Percentiles rank a stretch among this genome's conserved stretches.
Evolutionary conservation across 2,329 filamentous ascomycete species (phyloP).

Genomic region (Exophiala dermatitidis): DNA sequence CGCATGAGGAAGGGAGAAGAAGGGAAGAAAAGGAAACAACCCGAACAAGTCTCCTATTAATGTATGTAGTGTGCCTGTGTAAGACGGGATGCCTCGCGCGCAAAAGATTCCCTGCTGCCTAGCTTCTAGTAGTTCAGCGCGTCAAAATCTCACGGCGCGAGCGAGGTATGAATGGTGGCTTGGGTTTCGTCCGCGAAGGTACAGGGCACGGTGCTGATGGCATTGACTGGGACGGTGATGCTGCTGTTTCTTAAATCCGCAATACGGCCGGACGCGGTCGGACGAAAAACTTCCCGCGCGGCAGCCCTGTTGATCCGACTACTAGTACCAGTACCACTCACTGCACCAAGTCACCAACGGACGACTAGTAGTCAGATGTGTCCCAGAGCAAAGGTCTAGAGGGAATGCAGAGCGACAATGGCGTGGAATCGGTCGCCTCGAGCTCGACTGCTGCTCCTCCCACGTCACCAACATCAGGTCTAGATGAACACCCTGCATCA

Average conservation of each 20-base stretch:
- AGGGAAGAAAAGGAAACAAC: not conserved
- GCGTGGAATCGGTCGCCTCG: constrained; percentile 13
- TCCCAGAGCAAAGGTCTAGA: not conserved
- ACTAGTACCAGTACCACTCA: not conserved
- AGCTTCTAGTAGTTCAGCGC: too few relatives aligned
- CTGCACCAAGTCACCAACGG: not conserved
- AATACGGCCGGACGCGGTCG: not conserved
- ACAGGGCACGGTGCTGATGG: too few relatives aligned
- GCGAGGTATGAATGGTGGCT: too few relatives aligned
- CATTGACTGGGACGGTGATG: not conserved
- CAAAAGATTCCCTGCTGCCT: too few relatives aligned
- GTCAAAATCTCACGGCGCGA: too few relatives aligned
- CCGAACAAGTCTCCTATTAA: not conserved
- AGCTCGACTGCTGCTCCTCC: not conserved
- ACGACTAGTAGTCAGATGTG: not conserved
- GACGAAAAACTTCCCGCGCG: not conserved
- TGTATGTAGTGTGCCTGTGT: not conserved
- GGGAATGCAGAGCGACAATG: constrained; percentile 24
- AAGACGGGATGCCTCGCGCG: too few relatives aligned
- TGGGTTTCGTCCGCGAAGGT: too few relatives aligned
- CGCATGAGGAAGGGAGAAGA: constrained; percentile 16
- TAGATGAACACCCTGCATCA: constrained; percentile 9
- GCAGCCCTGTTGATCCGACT: not conserved
- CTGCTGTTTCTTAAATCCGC: not conserved
- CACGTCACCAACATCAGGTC: not conserved